Evolutionary conservation across 75 land plant species (phyloP), one percentile per base, ranked within the genome.

Genomic region (Pinus taeda): DNA sequence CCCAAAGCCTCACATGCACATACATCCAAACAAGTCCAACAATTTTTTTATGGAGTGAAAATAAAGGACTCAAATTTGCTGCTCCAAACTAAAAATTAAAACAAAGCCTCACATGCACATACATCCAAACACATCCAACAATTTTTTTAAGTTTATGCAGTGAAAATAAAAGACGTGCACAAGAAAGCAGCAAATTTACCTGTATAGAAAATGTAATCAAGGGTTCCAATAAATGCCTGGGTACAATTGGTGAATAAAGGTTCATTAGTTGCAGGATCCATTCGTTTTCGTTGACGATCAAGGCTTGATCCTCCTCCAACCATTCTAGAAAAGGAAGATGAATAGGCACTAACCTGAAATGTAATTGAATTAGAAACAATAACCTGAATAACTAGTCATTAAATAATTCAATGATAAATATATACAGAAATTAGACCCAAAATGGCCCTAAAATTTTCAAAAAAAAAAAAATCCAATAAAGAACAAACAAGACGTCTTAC

Each of bases 241-340:
- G 83, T 83, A 42, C 84, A 80, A 72, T 83, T 83, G 15, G 84
- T 83, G 77, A 83, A 83, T 21, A 74, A 71, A 49, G 84, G 84
- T 39, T 83, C 84, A 15, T 57, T 75, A 26, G 57, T 83, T 26
- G 39, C 76, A 26, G 26, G 49, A 61, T 82, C 83, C 60, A 80
- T 79, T 33, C 83, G 77, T 24, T 59, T 62, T 67, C 81, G 59
- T 56, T 81, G 82, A 56, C 60, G 60, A 30, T 81, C 82, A 24
- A 80, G 30, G 30, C 21, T 24, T 13, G 81, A n/a, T 45, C 79
- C 79, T 15, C 65, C 82, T 29, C 82, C 82, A 56, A 57, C 80
- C 80, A 81, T 81, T 67, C 77, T 80, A 17, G 60, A 67, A 64
- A 83, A 80, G 55, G 55, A 49, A 33, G 84, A 37, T 55, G 84